A percentile compares a stretch with the other conserved stretches of the same genome.
Conservation (phyloP, 2,329 filamentous ascomycete species). For the Podosphaera leucotricha region DNA sequence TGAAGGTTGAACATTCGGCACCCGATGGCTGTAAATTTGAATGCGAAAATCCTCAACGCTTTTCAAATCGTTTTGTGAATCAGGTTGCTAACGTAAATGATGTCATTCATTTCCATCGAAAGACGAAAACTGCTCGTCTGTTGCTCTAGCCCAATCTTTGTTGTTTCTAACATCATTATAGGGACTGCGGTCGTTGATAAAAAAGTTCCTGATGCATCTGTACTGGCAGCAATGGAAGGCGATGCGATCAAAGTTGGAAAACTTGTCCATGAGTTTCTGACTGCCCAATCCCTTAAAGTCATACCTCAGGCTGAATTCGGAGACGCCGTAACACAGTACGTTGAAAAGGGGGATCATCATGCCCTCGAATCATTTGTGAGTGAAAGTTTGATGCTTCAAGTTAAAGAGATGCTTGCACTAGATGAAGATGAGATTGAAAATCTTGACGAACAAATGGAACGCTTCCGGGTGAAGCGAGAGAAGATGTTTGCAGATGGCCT, state of each 20-base stretch:
- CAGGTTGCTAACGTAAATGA: slow-evolving; percentile 86
- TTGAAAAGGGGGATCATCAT: slow-evolving; percentile 86
- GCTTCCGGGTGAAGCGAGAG: slow-evolving; percentile 45
- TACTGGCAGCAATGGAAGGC: slow-evolving; percentile 34
- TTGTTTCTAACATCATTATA: slow-evolving; percentile 4
- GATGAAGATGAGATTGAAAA: slow-evolving; percentile 47
- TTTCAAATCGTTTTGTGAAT: slow-evolving; percentile 78
- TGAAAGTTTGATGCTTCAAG: slow-evolving; percentile 45
- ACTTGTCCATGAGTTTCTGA: slow-evolving; percentile 69
- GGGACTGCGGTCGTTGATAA: slow-evolving; percentile 22
- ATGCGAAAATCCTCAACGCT: slow-evolving; percentile 83
- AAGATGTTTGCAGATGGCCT: slow-evolving; percentile 42
- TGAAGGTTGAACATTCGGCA: slow-evolving; percentile 76
- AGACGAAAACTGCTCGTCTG: slow-evolving; percentile 39
- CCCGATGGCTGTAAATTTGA: slow-evolving; percentile 71
- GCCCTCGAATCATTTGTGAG: slow-evolving; percentile 65
- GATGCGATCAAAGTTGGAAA: slow-evolving; percentile 73
- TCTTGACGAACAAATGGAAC: slow-evolving; percentile 38
- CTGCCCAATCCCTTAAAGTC: slow-evolving; percentile 73
- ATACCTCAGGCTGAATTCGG: slow-evolving; percentile 81
- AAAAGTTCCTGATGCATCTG: slow-evolving; percentile 38
- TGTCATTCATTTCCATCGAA: slow-evolving; percentile 78
- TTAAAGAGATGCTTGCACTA: slow-evolving; percentile 42
- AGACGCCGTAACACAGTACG: slow-evolving; percentile 78
- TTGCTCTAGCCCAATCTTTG: slow-evolving; percentile 3